phyloP scores from a whole-genome alignment of 2,329 filamentous ascomycete species.

The Septoria petroselini region DNA sequence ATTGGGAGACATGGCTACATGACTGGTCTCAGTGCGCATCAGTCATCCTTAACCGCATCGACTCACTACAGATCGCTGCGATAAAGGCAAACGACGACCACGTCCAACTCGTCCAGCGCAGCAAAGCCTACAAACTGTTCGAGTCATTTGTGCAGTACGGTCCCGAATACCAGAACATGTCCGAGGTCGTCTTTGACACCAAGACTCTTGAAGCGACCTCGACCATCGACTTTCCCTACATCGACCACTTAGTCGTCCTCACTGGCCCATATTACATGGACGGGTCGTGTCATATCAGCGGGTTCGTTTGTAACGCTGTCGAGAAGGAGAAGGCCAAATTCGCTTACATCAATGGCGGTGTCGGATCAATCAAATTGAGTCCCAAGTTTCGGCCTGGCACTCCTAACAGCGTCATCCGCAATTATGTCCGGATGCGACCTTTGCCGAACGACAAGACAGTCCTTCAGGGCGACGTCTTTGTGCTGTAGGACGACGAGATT shows the following conservation, averaged over 20 bases:
- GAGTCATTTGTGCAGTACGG: slow-evolving; percentile 31
- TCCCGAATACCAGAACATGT: slow-evolving; percentile 32
- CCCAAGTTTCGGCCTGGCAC: slow-evolving; percentile 22
- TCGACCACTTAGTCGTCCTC: slow-evolving; percentile 29
- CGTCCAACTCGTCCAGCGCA: slow-evolving; percentile 25
- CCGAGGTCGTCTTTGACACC: slow-evolving; percentile 29
- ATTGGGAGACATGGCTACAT: slow-evolving; percentile 21
- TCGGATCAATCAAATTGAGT: slow-evolving; percentile 34
- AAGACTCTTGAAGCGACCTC: slow-evolving; percentile 29
- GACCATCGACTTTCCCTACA: slow-evolving; percentile 34
- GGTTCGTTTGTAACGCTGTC: slow-evolving; percentile 41
- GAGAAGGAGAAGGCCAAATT: slow-evolving; percentile 33
- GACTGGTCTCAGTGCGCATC: slow-evolving; percentile 25
- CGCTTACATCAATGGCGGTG: slow-evolving; percentile 41
- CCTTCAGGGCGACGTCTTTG: slow-evolving; percentile 33
- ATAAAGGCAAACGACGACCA: slow-evolving; percentile 18
- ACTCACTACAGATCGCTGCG: slow-evolving; percentile 20
- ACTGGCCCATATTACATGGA: slow-evolving; percentile 41
- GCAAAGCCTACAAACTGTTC: slow-evolving; percentile 29
- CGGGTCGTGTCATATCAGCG: slow-evolving; percentile 38
- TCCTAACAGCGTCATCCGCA: slow-evolving; percentile 9
- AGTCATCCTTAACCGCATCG: slow-evolving; percentile 25
- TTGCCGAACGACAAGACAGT: slow-evolving; percentile 27
- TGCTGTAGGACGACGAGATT: slow-evolving; percentile 35
- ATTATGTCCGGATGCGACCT: slow-evolving; percentile 39